A percentile compares a stretch with the other conserved stretches of the same genome.
phyloP scores from a whole-genome alignment of 2,329 filamentous ascomycete genomes.

The Clarireedia sp. region DNA sequence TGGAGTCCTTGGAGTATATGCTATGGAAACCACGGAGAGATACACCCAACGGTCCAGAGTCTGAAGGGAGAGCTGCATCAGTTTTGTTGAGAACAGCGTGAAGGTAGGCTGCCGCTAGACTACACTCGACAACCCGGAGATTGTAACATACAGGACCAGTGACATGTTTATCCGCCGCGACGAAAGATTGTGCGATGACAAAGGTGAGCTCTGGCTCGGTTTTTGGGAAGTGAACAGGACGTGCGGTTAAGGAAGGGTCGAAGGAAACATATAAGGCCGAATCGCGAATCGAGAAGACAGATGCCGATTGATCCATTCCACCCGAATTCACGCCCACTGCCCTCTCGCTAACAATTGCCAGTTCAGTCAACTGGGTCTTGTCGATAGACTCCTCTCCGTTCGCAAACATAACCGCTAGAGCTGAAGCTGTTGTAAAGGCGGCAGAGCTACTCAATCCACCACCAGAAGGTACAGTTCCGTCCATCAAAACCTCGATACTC shows the following conservation, averaged over 20 bases:
- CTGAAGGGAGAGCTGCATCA: slow-evolving; percentile 57
- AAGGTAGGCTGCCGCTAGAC: slow-evolving; percentile 68
- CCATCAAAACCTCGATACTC: slow-evolving; percentile 81
- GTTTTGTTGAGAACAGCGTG: slow-evolving; percentile 50
- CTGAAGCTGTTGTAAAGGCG: slow-evolving; percentile 84
- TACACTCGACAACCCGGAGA: slow-evolving; percentile 90
- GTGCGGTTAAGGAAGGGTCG: slow-evolving; percentile 66
- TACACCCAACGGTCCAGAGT: slow-evolving; percentile 74
- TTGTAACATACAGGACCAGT: slow-evolving; percentile 95
- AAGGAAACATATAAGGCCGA: slow-evolving; percentile 89
- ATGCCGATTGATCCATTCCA: slow-evolving; percentile 96
- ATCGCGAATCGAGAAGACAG: slow-evolving; percentile 81
- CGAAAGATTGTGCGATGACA: slow-evolving; percentile 88
- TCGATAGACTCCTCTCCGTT: slow-evolving; percentile 73
- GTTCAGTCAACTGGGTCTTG: slow-evolving; percentile 85
- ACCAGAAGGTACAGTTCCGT: slow-evolving; percentile 86
- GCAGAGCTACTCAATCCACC: slow-evolving; percentile 91
- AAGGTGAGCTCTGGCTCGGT: slow-evolving; percentile 81
- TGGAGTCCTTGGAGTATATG: slow-evolving; percentile 52
- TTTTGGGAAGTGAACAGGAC: slow-evolving; percentile 73
- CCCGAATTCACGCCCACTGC: slow-evolving; percentile 94
- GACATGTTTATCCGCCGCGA: slow-evolving; percentile 88
- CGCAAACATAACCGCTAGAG: slow-evolving; percentile 78
- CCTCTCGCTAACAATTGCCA: slow-evolving; percentile 90
- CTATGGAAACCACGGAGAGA: slow-evolving; percentile 84